These are phyloP conservation scores for Multifurca ochricompacta DNA, from an alignment of 768 basidiomycete genomes.

Conservation along the genomic window DNA sequence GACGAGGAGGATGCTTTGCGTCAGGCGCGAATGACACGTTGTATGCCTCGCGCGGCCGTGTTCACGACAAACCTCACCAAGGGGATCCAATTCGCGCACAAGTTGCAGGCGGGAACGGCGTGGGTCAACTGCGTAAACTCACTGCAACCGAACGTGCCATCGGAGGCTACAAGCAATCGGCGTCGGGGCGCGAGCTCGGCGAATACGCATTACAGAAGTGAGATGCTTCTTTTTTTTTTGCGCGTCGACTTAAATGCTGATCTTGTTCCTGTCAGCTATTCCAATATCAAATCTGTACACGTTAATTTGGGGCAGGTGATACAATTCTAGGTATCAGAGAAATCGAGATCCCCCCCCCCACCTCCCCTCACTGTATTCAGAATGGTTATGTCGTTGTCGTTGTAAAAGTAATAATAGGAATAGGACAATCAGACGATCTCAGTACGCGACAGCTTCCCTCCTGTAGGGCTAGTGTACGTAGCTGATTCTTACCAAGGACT, in stretches of 20 bases:
- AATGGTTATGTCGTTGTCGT: too few species aligned
- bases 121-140: constrained; percentile 48
- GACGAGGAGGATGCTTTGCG: constrained; percentile 53
- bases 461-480: too few species aligned
- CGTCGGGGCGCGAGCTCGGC: constrained; percentile 59
- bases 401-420: too few species aligned
- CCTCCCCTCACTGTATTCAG: too few species aligned
- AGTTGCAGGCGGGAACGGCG: constrained; percentile 71
- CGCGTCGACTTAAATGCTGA: neutral
- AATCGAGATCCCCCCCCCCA: too few species aligned
- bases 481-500: too few species aligned
- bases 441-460: too few species aligned
- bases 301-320: too few species aligned
- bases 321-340: too few species aligned
- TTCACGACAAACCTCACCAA: constrained; percentile 75
- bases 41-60: constrained; percentile 84
- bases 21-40: constrained; percentile 79
- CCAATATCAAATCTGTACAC: constrained; percentile 19
- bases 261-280: constrained; percentile 10
- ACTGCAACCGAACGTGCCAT: constrained; percentile 43
- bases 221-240: neutral
- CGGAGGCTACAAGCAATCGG: constrained; percentile 64
- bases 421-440: too few species aligned
- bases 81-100: constrained; percentile 64
- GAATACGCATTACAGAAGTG: constrained; percentile 39